Evolutionary conservation across 176 grass and related monocot genomes (phyloP), one percentile per base, ranked within the genome.

Genomic region (Panicum miliaceum): DNA sequence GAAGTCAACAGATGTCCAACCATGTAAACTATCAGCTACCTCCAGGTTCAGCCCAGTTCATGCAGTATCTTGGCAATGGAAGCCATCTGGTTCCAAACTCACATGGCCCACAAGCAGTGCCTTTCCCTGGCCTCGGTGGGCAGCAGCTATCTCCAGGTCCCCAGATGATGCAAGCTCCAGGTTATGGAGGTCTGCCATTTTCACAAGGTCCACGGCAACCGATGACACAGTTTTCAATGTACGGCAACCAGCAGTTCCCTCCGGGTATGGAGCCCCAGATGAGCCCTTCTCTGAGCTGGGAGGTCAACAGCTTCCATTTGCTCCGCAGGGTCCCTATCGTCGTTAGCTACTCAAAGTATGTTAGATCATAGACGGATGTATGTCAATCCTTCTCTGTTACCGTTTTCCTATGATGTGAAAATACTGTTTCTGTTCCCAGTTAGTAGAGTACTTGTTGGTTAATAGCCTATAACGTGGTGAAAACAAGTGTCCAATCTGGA

Each of bases 1-100:
- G 89, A 87, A 82, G 47, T 78, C 90, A 90, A 69, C 90, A 81
- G 41, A 84, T 86, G 71, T 56, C 79, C 23, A 58, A 73, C 26
- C 63, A 81, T 51, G 26, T 68, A 15, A 81, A 86, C 70, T 89
- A 86, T 54, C 88, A 81, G 71, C 81, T 76, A 41, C 81, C 84
- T 82, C 61, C 47, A 71, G 84, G 50, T 23, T 61, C 83, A 76
- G 65, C 75, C 83, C 80, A 90, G 22, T 82, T 75, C 37, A 84
- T 82, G 72, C 89, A 90, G 67, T 80, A 82, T 78, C 84, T 80
- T 8, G 75, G 87, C 58, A 83, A 78, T 25, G 54, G 73, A 56
- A 66, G 40, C 16, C 83, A 80, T 51, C 57, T 56, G 52, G 15
- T 67, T 40, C 66, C 59, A 18, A 68, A 82, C 5, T 16, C 38